Conservation (phyloP, 2,329 filamentous ascomycete species). For the Lachnellula hyalina region DNA sequence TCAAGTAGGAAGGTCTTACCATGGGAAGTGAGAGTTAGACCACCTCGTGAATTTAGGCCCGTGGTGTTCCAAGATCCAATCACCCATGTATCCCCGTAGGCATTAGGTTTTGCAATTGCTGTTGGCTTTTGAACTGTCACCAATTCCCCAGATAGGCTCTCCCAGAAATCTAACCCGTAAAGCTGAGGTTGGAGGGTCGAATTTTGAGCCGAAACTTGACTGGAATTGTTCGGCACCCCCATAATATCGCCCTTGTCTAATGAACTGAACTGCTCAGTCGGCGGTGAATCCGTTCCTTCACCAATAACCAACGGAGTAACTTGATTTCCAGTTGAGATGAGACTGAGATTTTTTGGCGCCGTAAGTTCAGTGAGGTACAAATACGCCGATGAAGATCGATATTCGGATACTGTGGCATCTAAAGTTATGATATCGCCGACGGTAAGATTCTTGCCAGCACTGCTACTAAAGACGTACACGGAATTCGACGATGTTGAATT, state of each 20-base stretch:
- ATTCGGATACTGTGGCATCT: conserved; percentile 56
- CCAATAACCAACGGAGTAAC: conserved; percentile 58
- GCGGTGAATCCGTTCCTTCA: conserved; percentile 49
- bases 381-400: conserved; percentile 40
- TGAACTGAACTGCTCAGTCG: conserved; percentile 54
- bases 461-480: conserved; percentile 57
- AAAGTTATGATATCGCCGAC: conserved; percentile 60
- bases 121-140: conserved; percentile 56
- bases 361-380: conserved; percentile 60
- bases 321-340: conserved; percentile 48
- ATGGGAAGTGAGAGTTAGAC: conserved; percentile 55
- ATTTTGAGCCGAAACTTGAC: conserved; percentile 52
- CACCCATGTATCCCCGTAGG: conserved; percentile 65
- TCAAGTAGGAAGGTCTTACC: conserved; percentile 34
- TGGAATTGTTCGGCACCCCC: conserved; percentile 56
- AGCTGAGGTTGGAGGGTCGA: conserved; percentile 53
- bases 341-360: conserved; percentile 46
- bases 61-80: conserved; percentile 59
- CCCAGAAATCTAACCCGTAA: conserved; percentile 71
- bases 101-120: conserved; percentile 56
- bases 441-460: conserved; percentile 45
- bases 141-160: conserved; percentile 61
- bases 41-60: conserved; percentile 57
- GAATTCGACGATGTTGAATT: conserved; percentile 56
- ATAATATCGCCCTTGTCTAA: conserved; percentile 64